Base-by-base conservation (phyloP, 2,329 filamentous ascomycete genomes). In the Rhynchosporium secalis region DNA sequence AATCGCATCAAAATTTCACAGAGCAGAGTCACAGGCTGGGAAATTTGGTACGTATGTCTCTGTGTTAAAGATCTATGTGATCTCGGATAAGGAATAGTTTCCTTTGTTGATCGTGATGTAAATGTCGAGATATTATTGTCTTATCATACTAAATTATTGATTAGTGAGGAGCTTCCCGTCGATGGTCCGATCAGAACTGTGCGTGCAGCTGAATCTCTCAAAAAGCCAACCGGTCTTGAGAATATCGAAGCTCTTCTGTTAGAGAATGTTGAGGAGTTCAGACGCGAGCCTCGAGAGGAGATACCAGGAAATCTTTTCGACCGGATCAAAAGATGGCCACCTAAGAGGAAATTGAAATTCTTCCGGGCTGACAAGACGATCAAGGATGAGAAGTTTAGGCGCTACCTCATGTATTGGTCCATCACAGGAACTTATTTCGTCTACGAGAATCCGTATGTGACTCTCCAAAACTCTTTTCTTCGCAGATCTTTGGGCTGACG, bases 391-490 rank as follows among this genome's bases (percentile, higher is more conserved):
- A 47, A 13, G 20, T 57, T 36, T 10, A 29, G 13, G 29, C 15
- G 20, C 12, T 58, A 8, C 36, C 15, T 51, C 4, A 33, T 6
- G 6, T 45, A 49, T 31, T 58, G 56, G 56, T 48, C 33, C 3
- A 20, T 40, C 8, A 28, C 33, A 2, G 56, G 56, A 31, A 58
- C 29, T 4, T 51, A 51, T n/a, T 58, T 49, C 13, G 56, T 58
- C 3, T 58, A 41, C 20, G 12, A 26, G 4, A 45, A 58, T 10
- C 29, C 45, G 56, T 58, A 49, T 10, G 56, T 51, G 15, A 12
- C 10, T 7, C 33, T 15, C 12, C 12, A 15, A 26, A 7, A 20
- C 28, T 49, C 9, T 20, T 51, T 49, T 6, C 12, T 33, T 13
- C 10, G 12, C 29, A 15, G 6, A 13, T 6, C 10, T 26, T 41